A percentile compares a stretch with the other conserved stretches of the same genome.
phyloP scores from a whole-genome alignment of 192 early-diverging fungal species.

The Backusella morwellensis region DNA sequence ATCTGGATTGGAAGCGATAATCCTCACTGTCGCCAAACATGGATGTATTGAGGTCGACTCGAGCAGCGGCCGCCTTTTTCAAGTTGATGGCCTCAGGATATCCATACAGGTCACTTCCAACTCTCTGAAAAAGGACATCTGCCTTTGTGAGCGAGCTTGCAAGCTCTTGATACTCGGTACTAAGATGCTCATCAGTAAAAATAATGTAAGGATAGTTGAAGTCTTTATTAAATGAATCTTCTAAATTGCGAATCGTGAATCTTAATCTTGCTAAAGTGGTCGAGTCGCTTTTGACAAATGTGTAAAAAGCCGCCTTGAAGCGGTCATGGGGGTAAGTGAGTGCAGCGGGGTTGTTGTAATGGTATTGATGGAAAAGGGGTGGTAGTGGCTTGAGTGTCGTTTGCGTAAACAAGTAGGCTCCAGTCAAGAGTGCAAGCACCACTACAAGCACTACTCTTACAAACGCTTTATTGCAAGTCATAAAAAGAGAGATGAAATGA shows the following conservation, averaged over 20 bases:
- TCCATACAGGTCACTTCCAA: conserved; percentile 25
- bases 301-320: conserved; percentile 24
- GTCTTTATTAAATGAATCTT: conserved; percentile 31
- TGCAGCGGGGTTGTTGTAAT: not conserved
- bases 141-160: conserved; percentile 16
- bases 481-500: not conserved
- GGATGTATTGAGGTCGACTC: conserved; percentile 26
- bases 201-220: conserved; percentile 37
- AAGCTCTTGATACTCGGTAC: conserved; percentile 32
- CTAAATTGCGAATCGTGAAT: conserved; percentile 33
- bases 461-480: not conserved
- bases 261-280: conserved; percentile 20
- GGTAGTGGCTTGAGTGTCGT: not conserved
- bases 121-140: conserved; percentile 22
- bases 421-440: not conserved
- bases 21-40: conserved; percentile 40
- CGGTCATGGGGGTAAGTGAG: not conserved
- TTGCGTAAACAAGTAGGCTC: not conserved
- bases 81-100: conserved; percentile 19
- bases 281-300: conserved; percentile 26
- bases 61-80: conserved; percentile 27
- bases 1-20: conserved; percentile 55
- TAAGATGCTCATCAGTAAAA: conserved; percentile 28
- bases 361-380: not conserved
- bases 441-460: not conserved